Conservation (phyloP, 2,329 filamentous ascomycete species). For the Xylaria sp. region DNA sequence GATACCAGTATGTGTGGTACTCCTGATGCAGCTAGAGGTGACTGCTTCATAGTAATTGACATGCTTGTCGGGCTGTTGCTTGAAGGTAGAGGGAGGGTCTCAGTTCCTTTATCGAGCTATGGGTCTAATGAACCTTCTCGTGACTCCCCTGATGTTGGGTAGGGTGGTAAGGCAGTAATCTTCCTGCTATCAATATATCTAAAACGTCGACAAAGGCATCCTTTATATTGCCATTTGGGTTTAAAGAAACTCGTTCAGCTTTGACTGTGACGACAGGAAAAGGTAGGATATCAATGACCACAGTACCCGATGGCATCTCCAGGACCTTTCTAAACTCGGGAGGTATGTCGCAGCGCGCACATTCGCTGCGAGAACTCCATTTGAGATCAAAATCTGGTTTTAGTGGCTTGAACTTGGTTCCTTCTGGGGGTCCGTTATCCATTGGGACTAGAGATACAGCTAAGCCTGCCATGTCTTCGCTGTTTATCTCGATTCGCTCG, state of each 20-base stretch:
- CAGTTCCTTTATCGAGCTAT: neutral
- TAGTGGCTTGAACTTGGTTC: neutral
- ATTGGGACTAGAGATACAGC: constrained; percentile 9
- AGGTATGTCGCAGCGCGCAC: neutral
- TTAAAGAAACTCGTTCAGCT: constrained; percentile 14
- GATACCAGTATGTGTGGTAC: neutral
- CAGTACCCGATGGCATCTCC: constrained; percentile 7
- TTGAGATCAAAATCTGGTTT: constrained; percentile 14
- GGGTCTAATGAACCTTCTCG: neutral
- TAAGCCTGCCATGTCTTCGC: constrained; percentile 1
- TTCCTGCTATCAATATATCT: constrained; percentile 5
- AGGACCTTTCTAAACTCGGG: constrained; percentile 2
- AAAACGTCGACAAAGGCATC: constrained; percentile 17
- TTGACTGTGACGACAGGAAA: constrained; percentile 21
- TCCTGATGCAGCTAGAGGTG: neutral
- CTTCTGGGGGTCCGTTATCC: constrained; percentile 9
- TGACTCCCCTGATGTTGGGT: neutral
- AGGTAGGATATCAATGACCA: constrained; percentile 9
- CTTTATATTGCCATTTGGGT: neutral
- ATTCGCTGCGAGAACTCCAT: constrained; percentile 6
- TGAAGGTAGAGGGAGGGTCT: neutral
- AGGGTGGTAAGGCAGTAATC: constrained; percentile 8
- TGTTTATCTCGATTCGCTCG: constrained; percentile 8
- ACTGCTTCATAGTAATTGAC: neutral
- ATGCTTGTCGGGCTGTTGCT: neutral